phyloP scores from a whole-genome alignment of 139 green algal species.

The Tetradesmus obliquus region DNA sequence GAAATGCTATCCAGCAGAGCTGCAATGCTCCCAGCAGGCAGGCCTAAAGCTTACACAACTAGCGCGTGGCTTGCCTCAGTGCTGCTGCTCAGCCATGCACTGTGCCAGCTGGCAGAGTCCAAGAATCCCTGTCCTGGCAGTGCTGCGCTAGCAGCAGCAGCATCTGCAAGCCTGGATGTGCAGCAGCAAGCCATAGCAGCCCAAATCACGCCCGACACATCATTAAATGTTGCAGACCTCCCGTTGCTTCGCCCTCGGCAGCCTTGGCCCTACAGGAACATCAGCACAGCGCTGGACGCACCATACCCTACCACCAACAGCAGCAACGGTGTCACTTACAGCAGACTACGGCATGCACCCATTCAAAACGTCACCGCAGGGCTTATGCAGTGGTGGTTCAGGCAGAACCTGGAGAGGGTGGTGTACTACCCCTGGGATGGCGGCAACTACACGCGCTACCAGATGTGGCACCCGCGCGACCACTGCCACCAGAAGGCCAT shows the following conservation, averaged over 20 bases:
- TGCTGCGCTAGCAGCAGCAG: neutral
- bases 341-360: neutral
- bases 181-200: neutral
- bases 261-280: neutral
- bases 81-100: neutral
- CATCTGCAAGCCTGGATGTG: neutral
- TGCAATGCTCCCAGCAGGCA: neutral
- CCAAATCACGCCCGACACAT: neutral
- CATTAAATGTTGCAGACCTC: neutral
- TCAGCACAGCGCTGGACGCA: neutral
- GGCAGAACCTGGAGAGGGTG: neutral
- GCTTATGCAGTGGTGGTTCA: conserved; percentile 7
- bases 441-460: neutral
- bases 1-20: neutral
- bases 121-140: neutral
- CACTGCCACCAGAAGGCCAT: conserved; percentile 2
- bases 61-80: neutral
- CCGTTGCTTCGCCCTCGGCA: neutral
- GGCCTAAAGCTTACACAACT: neutral
- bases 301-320: neutral
- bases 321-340: neutral
- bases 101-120: neutral
- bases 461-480: neutral
- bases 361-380: neutral
- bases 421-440: neutral